Base-by-base conservation (phyloP, 2,329 filamentous ascomycete species). In the Ophiocordyceps robertsii region DNA sequence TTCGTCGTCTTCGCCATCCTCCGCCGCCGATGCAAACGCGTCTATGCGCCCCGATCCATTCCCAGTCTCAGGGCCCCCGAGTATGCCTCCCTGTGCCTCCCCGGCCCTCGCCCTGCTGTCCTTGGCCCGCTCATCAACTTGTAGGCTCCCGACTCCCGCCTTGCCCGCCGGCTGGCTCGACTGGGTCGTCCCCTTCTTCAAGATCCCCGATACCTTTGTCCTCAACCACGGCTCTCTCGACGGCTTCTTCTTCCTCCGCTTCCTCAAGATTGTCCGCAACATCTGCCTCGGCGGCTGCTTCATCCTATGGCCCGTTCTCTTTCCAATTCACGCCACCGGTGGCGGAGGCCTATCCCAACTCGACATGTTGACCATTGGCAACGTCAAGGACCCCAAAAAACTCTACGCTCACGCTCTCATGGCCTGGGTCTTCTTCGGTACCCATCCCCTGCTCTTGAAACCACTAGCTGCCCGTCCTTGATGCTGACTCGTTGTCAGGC, bases 181-280 rank as follows among this genome's bases (percentile, higher is more conserved):
- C 51, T 88, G 83, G 83, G 61, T 87, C 44, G 63, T 63, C 10
- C 66, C 72, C 12, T 84, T 86, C 63, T 82, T 76, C 65, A 73
- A 72, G 51, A 72, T 75, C 37, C 73, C 74, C 4, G 89, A 96
- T 58, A 79, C 80, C 35, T 87, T 85, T 55, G 77, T 89, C 24
- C 75, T 96, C 19, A 85, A 92, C 55, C 87, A 95, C 65, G 86
- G 90, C 58, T 93, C 88, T 1, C 75, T 98, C 48, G 90, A 98
- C 59, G 84, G 84, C 29, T 96, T 90, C 61, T 78, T 96, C 41
- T 87, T 93, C 59, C 70, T 96, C 27, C 86, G 90, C 31, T 95
- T 64, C 43, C 53, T 67, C 43, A 66, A 64, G 38, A 55, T 90
- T 56, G 66, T 96, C 49, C 86, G 88, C 56, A 82, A 82, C 46